A percentile compares a stretch with the other conserved stretches of the same genome.
Conservation (phyloP, 306 rosid species). For the Datisca glomerata region DNA sequence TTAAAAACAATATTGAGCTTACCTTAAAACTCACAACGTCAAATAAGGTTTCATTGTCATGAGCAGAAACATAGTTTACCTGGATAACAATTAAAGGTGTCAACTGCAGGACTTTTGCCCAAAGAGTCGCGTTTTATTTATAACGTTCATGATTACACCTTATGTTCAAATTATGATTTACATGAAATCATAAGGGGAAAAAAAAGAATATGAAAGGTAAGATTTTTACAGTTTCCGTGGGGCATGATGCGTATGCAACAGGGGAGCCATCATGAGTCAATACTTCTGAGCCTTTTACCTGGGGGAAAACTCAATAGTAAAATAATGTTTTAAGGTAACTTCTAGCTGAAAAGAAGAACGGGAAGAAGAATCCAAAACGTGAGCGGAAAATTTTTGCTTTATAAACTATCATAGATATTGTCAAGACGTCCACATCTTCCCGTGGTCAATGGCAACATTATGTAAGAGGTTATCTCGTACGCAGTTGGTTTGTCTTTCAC, state of each 20-base stretch:
- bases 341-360: too few relatives aligned
- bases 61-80: conserved; percentile 92
- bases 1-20: conserved; percentile 13
- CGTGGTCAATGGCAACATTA: too few relatives aligned
- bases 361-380: too few relatives aligned
- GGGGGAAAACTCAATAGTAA: conserved; percentile 10
- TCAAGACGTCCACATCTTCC: too few relatives aligned
- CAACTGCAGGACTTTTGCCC: conserved; percentile 12
- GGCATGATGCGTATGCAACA: conserved; percentile 69
- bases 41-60: conserved; percentile 86
- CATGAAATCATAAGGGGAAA: conserved; percentile 3
- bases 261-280: conserved; percentile 49
- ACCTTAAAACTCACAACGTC: conserved; percentile 89
- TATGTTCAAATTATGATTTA: conserved; percentile 3
- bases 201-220: background rate
- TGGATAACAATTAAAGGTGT: conserved; percentile 28
- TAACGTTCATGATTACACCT: too few relatives aligned
- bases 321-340: background rate
- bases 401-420: too few relatives aligned
- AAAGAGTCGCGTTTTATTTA: background rate
- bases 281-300: conserved; percentile 88
- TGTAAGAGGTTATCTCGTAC: too few relatives aligned
- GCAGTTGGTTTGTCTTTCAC: too few relatives aligned
- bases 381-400: too few relatives aligned
- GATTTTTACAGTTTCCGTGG: conserved; percentile 63